Base-by-base conservation (phyloP, 2,329 filamentous ascomycete species). In the Cryoendolithus antarcticus region DNA sequence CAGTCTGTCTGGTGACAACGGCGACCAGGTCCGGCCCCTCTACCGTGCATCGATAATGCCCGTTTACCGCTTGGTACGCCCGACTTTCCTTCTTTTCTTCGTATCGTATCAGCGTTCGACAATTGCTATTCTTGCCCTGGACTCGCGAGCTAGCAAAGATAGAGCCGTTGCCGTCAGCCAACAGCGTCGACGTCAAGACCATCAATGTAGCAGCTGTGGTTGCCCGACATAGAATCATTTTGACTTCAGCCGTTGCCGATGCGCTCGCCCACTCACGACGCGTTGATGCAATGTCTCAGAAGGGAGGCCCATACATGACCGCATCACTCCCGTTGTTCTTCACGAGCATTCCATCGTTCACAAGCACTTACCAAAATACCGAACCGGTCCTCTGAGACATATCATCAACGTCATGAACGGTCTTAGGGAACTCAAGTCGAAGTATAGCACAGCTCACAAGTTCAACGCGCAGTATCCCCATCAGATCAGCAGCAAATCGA, bases 41-140 rank as follows among this genome's bases (percentile, higher is more conserved):
- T 27, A 27, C 24, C 24, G 24, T 27, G 24, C 24, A 27, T 27
- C 24, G 24, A 27, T 27, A 27, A 27, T 27, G 24, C 39, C 39
- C 21, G 39, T 41, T 9, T 41, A 41, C 30, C 34, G 39, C 19
- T 32, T 41, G 39, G 39, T 41, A 37, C 30, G 39, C 37, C 34
- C 24, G 4, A 13, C 21, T 11, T 37, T 32, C 21, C 11, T 32
- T 31, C 24, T 33, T 35, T 34, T 28, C 13, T 30, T n/a, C 31
- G n/a, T 30, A 5, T 21, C 13, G 28, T 12, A 13, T 21, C 27
- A 15, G 9, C 31, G 7, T 32, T 15, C n/a, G n/a, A 15, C n/a
- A 11, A 32, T n/a, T 15, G 13, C 13, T 32, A 32, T 32, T 32
- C n/a, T 32, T 9, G 30, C 30, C 4, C 9, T 32, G 30, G 24